Evolutionary conservation across 306 rosid genomes (phyloP).

Genomic region (Adenanthera pavonina): DNA sequence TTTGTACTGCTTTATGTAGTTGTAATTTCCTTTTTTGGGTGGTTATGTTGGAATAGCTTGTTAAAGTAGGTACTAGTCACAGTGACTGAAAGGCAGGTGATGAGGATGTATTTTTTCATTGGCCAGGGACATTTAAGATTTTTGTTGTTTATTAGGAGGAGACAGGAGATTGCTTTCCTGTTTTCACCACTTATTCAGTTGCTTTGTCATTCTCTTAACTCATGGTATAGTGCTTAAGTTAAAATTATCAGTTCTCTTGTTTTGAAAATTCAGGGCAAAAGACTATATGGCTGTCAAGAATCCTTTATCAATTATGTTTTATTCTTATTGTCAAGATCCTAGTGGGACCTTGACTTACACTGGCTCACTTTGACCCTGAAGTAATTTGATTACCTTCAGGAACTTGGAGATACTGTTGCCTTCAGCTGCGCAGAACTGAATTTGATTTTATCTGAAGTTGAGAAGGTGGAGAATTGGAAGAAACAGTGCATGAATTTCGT

Average conservation of each 20-base stretch:
- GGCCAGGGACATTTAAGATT: neutral
- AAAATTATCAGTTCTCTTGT: conserved; percentile 5
- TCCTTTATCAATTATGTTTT: conserved; percentile 27
- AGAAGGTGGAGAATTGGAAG: conserved; percentile 87
- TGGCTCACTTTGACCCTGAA: conserved; percentile 30
- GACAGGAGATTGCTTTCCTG: neutral
- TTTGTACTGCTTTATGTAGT: conserved; percentile 19
- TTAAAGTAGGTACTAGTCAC: neutral
- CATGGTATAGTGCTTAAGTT: neutral
- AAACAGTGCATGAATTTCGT: conserved; percentile 56
- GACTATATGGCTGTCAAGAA: conserved; percentile 17
- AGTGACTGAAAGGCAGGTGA: neutral
- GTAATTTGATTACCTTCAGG: conserved; percentile 59
- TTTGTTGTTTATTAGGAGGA: neutral
- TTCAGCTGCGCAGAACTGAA: conserved; percentile 75
- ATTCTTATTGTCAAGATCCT: neutral
- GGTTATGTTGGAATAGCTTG: neutral
- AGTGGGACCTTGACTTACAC: conserved; percentile 25
- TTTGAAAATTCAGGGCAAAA: conserved; percentile 20
- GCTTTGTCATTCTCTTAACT: conserved; percentile 14
- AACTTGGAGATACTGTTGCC: conserved; percentile 66
- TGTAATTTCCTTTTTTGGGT: conserved; percentile 13
- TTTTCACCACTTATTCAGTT: conserved; percentile 2
- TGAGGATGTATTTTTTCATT: neutral
- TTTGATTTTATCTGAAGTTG: conserved; percentile 72